phyloP scores from a whole-genome alignment of 495 filamentous ascomycete genomes.

The Xanthoparmelia taractica region DNA sequence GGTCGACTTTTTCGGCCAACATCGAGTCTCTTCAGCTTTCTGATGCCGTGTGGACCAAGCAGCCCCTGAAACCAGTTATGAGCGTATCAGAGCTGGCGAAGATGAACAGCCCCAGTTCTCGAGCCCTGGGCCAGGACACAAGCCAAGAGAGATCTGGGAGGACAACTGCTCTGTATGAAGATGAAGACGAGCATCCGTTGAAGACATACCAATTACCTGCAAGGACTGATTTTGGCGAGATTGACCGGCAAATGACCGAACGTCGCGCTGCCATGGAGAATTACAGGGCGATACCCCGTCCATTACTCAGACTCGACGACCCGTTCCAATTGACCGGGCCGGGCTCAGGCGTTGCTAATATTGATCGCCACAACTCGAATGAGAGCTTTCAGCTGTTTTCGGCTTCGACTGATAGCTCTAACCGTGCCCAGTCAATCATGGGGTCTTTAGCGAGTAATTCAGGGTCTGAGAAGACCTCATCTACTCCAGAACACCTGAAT shows the following conservation, averaged over 20 bases:
- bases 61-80: neutral
- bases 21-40: slow-evolving; percentile 40
- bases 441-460: slow-evolving; percentile 33
- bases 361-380: slow-evolving; percentile 61
- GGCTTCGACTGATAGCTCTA: slow-evolving; percentile 58
- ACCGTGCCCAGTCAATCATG: slow-evolving; percentile 39
- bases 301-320: slow-evolving; percentile 38
- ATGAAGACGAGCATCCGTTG: neutral
- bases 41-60: slow-evolving; percentile 23
- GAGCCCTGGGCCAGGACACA: neutral
- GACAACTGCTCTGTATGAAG: neutral
- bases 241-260: slow-evolving; percentile 30
- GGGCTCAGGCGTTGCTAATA: slow-evolving; percentile 34
- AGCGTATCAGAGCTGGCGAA: slow-evolving; percentile 9
- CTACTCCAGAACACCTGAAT: slow-evolving; percentile 9
- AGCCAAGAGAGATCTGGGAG: neutral
- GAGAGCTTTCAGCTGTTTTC: slow-evolving; percentile 81
- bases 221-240: slow-evolving; percentile 35
- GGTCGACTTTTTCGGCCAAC: slow-evolving; percentile 30
- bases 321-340: slow-evolving; percentile 31
- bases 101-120: neutral
- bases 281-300: slow-evolving; percentile 40
- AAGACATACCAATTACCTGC: neutral
- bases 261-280: slow-evolving; percentile 40
- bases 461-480: slow-evolving; percentile 16